Conservation (phyloP, 2,329 filamentous ascomycete species). For the Curvularia sp. region DNA sequence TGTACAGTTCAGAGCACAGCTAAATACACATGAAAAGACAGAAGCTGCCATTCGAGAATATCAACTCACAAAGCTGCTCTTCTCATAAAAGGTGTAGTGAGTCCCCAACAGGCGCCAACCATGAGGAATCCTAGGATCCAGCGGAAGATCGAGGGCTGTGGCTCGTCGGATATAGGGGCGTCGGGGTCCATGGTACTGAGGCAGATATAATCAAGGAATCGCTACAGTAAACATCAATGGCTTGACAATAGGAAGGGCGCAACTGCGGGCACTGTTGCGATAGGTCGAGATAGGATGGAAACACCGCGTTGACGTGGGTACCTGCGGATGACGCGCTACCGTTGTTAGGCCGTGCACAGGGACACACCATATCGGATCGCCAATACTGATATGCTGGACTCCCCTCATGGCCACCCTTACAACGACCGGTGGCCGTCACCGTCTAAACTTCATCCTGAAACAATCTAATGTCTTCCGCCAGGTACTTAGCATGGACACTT, state of each 20-base stretch:
- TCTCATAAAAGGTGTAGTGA: constrained; percentile 89
- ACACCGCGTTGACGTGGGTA: not conserved
- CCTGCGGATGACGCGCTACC: constrained; percentile 6
- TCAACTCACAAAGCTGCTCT: constrained; percentile 69
- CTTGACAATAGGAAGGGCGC: not conserved
- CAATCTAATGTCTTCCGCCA: not conserved
- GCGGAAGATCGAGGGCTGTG: constrained; percentile 66
- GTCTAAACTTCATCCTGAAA: not conserved
- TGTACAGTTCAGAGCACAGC: not conserved
- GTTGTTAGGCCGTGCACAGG: constrained; percentile 9
- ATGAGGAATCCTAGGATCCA: constrained; percentile 89
- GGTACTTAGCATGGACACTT: not conserved
- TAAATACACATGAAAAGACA: not conserved
- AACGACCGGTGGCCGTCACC: not conserved
- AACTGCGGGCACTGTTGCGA: not conserved
- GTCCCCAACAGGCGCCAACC: constrained; percentile 90
- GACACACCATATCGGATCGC: constrained; percentile 8
- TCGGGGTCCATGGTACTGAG: constrained; percentile 41
- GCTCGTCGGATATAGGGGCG: constrained; percentile 31
- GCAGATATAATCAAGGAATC: not conserved
- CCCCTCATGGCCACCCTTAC: not conserved
- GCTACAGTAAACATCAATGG: not conserved
- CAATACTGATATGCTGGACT: not conserved
- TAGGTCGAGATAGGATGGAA: not conserved
- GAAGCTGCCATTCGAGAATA: not conserved